phyloP scores from a whole-genome alignment of 2,329 filamentous ascomycete genomes.

The Huntiella moniliformis region DNA sequence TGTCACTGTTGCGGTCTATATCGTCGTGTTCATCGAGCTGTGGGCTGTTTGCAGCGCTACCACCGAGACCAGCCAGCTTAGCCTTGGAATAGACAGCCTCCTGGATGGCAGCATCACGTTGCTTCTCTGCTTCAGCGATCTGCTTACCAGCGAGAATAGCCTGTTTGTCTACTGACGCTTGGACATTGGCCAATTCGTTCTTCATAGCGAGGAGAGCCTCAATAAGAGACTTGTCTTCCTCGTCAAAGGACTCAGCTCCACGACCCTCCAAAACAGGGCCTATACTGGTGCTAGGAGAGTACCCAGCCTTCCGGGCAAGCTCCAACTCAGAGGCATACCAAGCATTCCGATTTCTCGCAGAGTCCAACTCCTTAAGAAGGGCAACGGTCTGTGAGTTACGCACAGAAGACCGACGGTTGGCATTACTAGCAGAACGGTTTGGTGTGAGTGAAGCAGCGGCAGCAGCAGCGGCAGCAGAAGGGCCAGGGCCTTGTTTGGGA shows the following conservation, averaged over 20 bases:
- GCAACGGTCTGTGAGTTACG: conserved; percentile 50
- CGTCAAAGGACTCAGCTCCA: conserved; percentile 60
- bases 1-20: conserved; percentile 45
- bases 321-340: conserved; percentile 96
- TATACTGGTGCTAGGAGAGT: conserved; percentile 50
- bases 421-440: conserved; percentile 35
- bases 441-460: conserved; percentile 38
- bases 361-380: conserved; percentile 71
- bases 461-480: conserved; percentile 15
- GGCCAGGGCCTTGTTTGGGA: not conserved
- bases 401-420: conserved; percentile 39
- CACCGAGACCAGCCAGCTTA: conserved; percentile 57
- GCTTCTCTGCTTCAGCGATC: conserved; percentile 85
- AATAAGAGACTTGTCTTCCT: conserved; percentile 80
- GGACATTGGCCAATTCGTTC: conserved; percentile 72
- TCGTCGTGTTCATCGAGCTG: conserved; percentile 43
- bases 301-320: conserved; percentile 76
- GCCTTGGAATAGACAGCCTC: conserved; percentile 93
- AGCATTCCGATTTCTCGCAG: conserved; percentile 68
- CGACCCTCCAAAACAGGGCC: conserved; percentile 61
- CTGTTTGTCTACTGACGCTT: conserved; percentile 76
- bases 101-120: conserved; percentile 81
- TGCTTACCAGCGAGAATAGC: conserved; percentile 68
- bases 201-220: conserved; percentile 88
- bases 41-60: conserved; percentile 43